Base-by-base conservation (phyloP, 768 basidiomycete species). In the Suillus subaureus region DNA sequence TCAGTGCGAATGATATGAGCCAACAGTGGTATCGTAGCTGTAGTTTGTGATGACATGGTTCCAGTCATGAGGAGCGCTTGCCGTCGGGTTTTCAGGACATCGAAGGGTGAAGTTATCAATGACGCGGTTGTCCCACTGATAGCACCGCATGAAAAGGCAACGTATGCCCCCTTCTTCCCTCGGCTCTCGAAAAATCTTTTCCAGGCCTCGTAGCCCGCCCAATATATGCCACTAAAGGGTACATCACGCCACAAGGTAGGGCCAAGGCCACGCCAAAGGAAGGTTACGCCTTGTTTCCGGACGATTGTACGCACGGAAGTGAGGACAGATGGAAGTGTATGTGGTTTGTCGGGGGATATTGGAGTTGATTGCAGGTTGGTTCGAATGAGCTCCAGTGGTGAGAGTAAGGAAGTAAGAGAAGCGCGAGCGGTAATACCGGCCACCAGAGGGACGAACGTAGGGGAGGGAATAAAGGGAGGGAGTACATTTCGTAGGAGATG, bases 161-260 rank as follows among this genome's bases (percentile, higher is more conserved):
- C 83, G 72, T 79, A 84, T 43, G 87, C 82, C 45, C 89, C 94
- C 66, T 82, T 75, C 68, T 82, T 70, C 31, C 87, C 87, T 61
- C 78, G 75, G 64, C 81, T 78, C 70, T 81, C 78, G 70, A 95
- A 86, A 18, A 76, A 70, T 23, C 81, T 79, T 79, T 97, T 98
- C 79, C 88, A 86, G 0, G 86, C 80, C 75, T 99, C 97, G 74
- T 98, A 99, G 31, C 91, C 89, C 5, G 94, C 93, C 97, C 97
- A 99, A 72, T 99, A 99, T 39, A 97, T 81, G 13, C 96, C 97
- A 47, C 93, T 95, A 75, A 99, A 99, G 0, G 97, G 97, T 7
- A 99, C 96, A 71, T 99, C 97, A 60, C 97, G 86, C 96, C 96
- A 98, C 11, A 99, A 82, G 6, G 95, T 97, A 2, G 96, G 87